Base-by-base conservation (phyloP, 306 rosid genomes). In the Cicer chorassanicum region DNA sequence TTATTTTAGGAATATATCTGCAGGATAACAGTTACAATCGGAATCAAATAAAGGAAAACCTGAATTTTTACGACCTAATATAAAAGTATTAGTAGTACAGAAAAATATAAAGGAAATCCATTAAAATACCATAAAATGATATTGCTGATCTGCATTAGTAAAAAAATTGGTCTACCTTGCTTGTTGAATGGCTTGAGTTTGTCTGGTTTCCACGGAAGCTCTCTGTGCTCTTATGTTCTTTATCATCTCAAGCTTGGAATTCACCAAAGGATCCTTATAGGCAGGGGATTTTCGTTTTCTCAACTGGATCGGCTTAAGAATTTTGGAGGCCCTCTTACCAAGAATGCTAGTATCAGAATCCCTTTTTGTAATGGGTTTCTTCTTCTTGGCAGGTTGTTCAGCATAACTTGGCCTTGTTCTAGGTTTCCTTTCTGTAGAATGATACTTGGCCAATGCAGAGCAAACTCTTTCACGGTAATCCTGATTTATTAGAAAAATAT, bases 241-340 rank as follows among this genome's bases (percentile, higher is more conserved):
- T 77, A 94, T 84, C 98, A 94, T 90, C 86, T 90, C 92, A 84
- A 94, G 91, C 86, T 94, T 94, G 7, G 92, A 92, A 80, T 89
- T 84, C 42, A 82, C 95, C 75, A 87, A 62, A 73, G 99, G 99
- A 86, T 94, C 99, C 84, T 87, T 94, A 80, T 85, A 92, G 74
- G 64, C 78, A 19, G 96, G 96, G 77, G 86, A 79, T 62, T 73
- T 86, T 50, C 80, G 81, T 86, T 81, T 89, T 85, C 83, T 86
- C 59, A 62, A 41, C 72, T 16, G 74, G 65, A 43, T n/a, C 12
- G 66, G 70, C 42, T 72, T 74, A 73, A 72, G 69, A 62, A 65
- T 65, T 82, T 79, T 78, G 66, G 74, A 16, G 80, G 43, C 85
- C 48, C 64, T 82, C 45, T 6, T 73, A 69, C 61, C 56, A 78